Evolutionary conservation across 2,329 filamentous ascomycete genomes (phyloP).

Genomic region (Dryadomyces quercus-mongolicae): DNA sequence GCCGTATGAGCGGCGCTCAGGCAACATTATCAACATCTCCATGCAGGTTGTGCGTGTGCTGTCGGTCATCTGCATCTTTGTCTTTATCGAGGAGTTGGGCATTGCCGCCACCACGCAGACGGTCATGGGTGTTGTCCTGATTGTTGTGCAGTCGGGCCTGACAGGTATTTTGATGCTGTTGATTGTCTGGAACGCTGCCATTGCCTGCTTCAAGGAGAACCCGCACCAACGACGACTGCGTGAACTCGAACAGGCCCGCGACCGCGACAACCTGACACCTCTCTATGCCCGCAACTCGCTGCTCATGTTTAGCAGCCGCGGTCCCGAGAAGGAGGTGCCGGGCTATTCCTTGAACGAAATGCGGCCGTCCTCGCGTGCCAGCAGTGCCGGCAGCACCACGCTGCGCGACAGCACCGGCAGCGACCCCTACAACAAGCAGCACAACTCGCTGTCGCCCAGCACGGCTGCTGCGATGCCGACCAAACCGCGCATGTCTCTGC

Average conservation of each 20-base stretch:
- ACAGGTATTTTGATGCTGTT: conserved; percentile 76
- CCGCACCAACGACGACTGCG: conserved; percentile 63
- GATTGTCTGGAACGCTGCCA: conserved; percentile 80
- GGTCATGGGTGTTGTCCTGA: conserved; percentile 81
- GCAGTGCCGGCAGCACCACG: too few relatives aligned
- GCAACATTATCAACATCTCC: conserved; percentile 85
- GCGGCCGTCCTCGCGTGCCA: background rate
- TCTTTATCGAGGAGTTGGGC: conserved; percentile 89
- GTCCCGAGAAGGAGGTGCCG: conserved; percentile 6
- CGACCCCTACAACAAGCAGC: too few relatives aligned
- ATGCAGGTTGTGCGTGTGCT: conserved; percentile 84
- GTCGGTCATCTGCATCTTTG: conserved; percentile 76
- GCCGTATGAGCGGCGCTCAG: conserved; percentile 80
- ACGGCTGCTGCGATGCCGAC: too few relatives aligned
- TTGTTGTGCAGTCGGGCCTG: conserved; percentile 77
- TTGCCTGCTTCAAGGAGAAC: conserved; percentile 73
- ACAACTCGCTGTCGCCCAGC: background rate
- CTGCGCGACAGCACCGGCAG: too few relatives aligned
- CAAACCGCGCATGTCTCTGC: too few relatives aligned
- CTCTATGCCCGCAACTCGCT: conserved; percentile 80
- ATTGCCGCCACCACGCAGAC: conserved; percentile 89
- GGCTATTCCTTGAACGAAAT: background rate
- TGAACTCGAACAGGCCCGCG: conserved; percentile 29
- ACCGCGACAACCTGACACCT: conserved; percentile 73
- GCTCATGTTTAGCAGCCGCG: conserved; percentile 46